These are phyloP conservation scores for Neofusicoccum laricinum DNA, from an alignment of 2,329 filamentous ascomycete genomes.

Conservation along the genomic window DNA sequence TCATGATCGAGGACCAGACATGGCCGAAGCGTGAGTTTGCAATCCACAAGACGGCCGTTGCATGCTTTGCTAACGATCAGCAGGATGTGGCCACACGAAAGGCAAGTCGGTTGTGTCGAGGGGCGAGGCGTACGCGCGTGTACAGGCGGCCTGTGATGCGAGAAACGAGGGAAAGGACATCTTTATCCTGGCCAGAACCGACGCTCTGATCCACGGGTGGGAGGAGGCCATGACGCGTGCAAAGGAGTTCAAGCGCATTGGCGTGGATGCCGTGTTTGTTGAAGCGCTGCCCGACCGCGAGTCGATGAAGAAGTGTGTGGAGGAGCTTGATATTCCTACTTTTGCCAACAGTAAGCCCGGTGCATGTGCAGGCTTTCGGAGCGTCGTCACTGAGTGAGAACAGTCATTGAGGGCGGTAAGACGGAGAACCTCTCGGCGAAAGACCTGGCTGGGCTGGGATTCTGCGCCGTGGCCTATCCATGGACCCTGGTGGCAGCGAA, in stretches of 20 bases:
- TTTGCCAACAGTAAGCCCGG: constrained; percentile 38
- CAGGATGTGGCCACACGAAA: constrained; percentile 47
- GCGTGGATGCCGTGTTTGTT: constrained; percentile 46
- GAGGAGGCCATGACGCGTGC: constrained; percentile 46
- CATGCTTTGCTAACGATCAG: background rate
- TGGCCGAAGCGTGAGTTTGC: constrained; percentile 46
- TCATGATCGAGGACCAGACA: constrained; percentile 49
- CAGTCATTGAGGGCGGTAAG: constrained; percentile 41
- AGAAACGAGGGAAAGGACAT: constrained; percentile 46
- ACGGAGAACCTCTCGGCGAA: constrained; percentile 41
- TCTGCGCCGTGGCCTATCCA: constrained; percentile 43
- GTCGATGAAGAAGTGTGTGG: constrained; percentile 36
- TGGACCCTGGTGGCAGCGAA: constrained; percentile 47
- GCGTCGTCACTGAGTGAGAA: background rate
- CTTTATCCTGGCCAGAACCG: constrained; percentile 46
- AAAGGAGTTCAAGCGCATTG: constrained; percentile 42
- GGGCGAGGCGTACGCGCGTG: constrained; percentile 46
- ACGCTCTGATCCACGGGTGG: constrained; percentile 42
- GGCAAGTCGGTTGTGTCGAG: constrained; percentile 47
- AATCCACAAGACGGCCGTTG: background rate
- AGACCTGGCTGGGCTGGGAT: constrained; percentile 41
- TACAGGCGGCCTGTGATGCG: constrained; percentile 47
- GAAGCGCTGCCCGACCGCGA: constrained; percentile 46
- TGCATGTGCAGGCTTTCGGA: background rate
- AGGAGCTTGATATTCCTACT: constrained; percentile 39